Base-by-base conservation (phyloP, 2,329 filamentous ascomycete species). In the Podosphaera leucotricha region DNA sequence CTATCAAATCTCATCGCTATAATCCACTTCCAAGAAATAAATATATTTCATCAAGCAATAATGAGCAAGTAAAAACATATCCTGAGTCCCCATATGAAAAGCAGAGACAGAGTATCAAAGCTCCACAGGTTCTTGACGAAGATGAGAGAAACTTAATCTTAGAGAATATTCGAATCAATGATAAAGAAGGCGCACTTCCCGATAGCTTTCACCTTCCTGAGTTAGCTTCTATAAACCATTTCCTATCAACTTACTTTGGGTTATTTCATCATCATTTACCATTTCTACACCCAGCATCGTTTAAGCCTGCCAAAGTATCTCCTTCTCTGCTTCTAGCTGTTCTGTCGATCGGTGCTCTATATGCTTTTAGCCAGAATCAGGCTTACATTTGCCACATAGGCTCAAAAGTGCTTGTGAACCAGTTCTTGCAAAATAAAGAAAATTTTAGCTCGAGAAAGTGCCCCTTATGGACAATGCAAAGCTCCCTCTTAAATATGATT, bases 371-470 rank as follows among this genome's bases (percentile, higher is more conserved):
- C 57, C 84, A 93, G 58, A 87, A 95, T 54, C 82, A 93, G 59
- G 90, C 90, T 0, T 95, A 94, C 60, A 84, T 92, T 70, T 74
- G 94, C 19, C 90, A 98, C 63, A 92, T 95, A 53, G 90, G 87
- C 16, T 93, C 90, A 47, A 98, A 95, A 66, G 81, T 95, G 22
- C 72, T 98, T 16, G 86, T 95, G 55, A 94, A 92, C 59, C 84
- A 94, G 60, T 95, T 95, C 61, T 62, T 98, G 49, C 85, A 93
- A 62, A 92, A 94, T 65, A 94, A 94, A 67, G 86, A 94, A 61
- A 93, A 92, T 63, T 95, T 95, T 61, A 93, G 87, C 66, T 95
- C 90, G 7, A 77, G 87, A 54, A 95, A 94, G 61, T 95, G 87
- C 56, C 90, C 90, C 3, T 64, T 98, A 13, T 95, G 90, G 87